Evolutionary conservation across 2,329 filamentous ascomycete genomes (phyloP).

Genomic region (Magnaporthiopsis poae): DNA sequence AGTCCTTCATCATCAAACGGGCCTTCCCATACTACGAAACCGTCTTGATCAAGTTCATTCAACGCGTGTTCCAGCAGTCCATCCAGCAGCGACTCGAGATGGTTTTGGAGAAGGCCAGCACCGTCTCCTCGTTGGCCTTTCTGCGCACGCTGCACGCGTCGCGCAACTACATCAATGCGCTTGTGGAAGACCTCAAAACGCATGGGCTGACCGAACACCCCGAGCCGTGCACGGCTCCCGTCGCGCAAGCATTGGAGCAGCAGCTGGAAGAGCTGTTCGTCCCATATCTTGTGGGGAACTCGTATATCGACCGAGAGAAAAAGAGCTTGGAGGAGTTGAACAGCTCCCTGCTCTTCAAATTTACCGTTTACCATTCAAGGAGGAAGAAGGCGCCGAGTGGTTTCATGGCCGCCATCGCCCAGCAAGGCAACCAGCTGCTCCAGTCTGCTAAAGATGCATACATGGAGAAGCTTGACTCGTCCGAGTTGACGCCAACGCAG

Average conservation of each 20-base stretch:
- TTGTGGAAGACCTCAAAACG: slow-evolving; percentile 86
- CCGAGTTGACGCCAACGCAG: slow-evolving; percentile 77
- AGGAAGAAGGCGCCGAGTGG: slow-evolving; percentile 81
- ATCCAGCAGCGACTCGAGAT: slow-evolving; percentile 93
- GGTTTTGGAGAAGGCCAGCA: slow-evolving; percentile 88
- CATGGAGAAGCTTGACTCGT: slow-evolving; percentile 76
- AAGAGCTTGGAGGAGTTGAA: slow-evolving; percentile 70
- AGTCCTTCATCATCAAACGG: slow-evolving; percentile 90
- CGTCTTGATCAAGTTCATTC: slow-evolving; percentile 83
- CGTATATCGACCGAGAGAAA: slow-evolving; percentile 60
- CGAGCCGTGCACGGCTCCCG: slow-evolving; percentile 78
- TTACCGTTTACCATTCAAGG: slow-evolving; percentile 83
- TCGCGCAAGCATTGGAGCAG: slow-evolving; percentile 63
- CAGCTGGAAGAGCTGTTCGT: slow-evolving; percentile 70
- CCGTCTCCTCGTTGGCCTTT: slow-evolving; percentile 84
- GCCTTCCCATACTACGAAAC: slow-evolving; percentile 95
- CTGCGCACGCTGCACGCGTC: slow-evolving; percentile 84
- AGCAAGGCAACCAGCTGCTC: slow-evolving; percentile 80
- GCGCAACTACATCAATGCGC: slow-evolving; percentile 71
- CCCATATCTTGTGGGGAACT: slow-evolving; percentile 58
- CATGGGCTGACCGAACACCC: slow-evolving; percentile 94
- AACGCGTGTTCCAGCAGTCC: slow-evolving; percentile 94
- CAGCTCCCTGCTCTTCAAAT: slow-evolving; percentile 89
- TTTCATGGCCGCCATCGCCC: slow-evolving; percentile 84
- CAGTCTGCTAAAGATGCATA: slow-evolving; percentile 85